Evolutionary conservation across 2,329 filamentous ascomycete species (phyloP).

Genomic region (Exophiala mesophila): DNA sequence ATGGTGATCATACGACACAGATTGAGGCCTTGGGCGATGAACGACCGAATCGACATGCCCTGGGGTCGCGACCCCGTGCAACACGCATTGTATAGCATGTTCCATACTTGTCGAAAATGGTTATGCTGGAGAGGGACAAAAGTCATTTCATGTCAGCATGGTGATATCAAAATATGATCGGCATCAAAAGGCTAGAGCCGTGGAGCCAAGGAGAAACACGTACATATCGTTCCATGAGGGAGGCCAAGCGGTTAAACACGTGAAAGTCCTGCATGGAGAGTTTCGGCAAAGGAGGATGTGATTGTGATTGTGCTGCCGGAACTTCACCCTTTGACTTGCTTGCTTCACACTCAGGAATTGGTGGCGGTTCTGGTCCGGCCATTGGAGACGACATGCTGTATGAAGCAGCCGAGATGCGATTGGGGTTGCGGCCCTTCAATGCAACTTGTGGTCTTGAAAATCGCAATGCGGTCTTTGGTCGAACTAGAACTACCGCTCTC

Average conservation of each 20-base stretch:
- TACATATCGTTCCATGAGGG: constrained; percentile 56
- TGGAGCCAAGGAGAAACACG: constrained; percentile 27
- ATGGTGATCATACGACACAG: constrained; percentile 66
- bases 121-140: constrained; percentile 57
- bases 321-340: no score
- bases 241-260: constrained; percentile 29
- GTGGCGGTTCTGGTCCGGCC: not conserved
- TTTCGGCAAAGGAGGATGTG: constrained; percentile 49
- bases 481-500: no score
- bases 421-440: no score
- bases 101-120: constrained; percentile 72
- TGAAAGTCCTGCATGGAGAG: constrained; percentile 63
- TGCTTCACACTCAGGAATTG: not conserved
- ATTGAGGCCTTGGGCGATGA: constrained; percentile 62
- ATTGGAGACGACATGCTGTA: not conserved
- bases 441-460: no score
- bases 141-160: no score
- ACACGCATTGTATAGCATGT: constrained; percentile 63
- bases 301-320: not conserved
- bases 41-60: constrained; percentile 62
- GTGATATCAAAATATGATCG: no score
- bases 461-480: no score
- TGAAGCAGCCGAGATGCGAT: no score
- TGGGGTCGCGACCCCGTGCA: constrained; percentile 54
- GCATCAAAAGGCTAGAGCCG: no score